Evolutionary conservation across 2,329 filamentous ascomycete species (phyloP).

Genomic region (Exophiala sp.): DNA sequence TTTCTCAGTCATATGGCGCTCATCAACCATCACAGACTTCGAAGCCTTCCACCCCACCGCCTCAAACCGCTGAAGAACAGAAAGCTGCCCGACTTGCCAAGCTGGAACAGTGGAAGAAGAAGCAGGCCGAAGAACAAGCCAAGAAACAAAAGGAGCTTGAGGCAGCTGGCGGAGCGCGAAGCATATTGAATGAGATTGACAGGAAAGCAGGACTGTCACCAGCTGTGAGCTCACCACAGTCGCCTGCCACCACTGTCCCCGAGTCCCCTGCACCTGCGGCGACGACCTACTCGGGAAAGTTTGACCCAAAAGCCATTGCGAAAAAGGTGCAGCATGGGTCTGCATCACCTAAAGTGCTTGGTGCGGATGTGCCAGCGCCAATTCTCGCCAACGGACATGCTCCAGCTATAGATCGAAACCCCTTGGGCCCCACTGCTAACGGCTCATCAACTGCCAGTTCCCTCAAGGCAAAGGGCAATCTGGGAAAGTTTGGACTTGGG

Average conservation of each 20-base stretch:
- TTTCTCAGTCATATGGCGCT: conserved; percentile 23
- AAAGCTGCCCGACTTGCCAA: conserved; percentile 76
- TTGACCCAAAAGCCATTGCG: conserved; percentile 77
- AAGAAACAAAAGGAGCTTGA: conserved; percentile 63
- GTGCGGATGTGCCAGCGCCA: conserved; percentile 50
- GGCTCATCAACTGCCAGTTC: conserved; percentile 37
- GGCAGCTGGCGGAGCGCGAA: conserved; percentile 58
- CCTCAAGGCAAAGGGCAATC: conserved; percentile 62
- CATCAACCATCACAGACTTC: conserved; percentile 42
- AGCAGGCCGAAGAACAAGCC: conserved; percentile 67
- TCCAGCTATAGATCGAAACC: conserved; percentile 38
- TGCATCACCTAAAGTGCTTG: conserved; percentile 44
- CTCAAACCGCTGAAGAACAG: conserved; percentile 61
- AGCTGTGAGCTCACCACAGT: conserved; percentile 46
- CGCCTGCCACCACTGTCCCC: conserved; percentile 37
- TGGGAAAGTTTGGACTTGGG: conserved; percentile 76
- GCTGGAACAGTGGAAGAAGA: conserved; percentile 87
- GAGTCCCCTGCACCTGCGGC: conserved; percentile 46
- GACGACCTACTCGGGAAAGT: conserved; percentile 66
- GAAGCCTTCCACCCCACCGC: conserved; percentile 47
- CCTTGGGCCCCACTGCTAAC: conserved; percentile 35
- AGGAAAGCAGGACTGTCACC: conserved; percentile 58
- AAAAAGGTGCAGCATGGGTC: conserved; percentile 65
- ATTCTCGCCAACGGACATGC: conserved; percentile 38
- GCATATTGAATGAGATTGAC: conserved; percentile 67